Conservation (phyloP, 1,284 basidiomycete genomes). For the Puccinia triticina region DNA sequence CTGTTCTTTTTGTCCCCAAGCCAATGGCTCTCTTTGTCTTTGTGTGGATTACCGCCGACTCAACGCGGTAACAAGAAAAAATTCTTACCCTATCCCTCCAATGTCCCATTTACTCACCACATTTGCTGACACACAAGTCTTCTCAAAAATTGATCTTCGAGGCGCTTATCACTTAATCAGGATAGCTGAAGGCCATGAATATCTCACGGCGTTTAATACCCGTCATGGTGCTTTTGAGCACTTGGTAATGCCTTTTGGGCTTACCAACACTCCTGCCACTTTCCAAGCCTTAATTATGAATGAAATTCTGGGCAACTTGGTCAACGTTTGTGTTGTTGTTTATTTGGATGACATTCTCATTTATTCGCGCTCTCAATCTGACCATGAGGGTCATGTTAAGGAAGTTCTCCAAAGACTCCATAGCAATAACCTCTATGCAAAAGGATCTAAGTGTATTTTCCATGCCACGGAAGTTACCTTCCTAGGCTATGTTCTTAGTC, state of each 20-base stretch:
- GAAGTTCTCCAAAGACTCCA: background rate
- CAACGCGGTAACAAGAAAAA: background rate
- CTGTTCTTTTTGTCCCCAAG: too few relatives aligned
- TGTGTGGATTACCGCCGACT: background rate
- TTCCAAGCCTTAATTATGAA: conserved; percentile 4
- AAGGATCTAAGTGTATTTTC: background rate
- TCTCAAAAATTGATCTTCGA: background rate
- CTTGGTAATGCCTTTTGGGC: background rate
- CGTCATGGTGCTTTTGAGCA: background rate
- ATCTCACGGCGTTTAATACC: background rate
- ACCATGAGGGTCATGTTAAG: background rate
- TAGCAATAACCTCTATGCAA: too few relatives aligned
- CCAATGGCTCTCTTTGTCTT: too few relatives aligned
- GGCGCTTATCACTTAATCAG: background rate
- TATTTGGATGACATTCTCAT: conserved; percentile 12
- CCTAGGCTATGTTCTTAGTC: too few relatives aligned
- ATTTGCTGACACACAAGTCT: background rate
- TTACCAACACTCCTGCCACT: background rate
- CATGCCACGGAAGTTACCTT: too few relatives aligned
- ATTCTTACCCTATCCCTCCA: background rate
- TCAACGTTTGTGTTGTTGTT: background rate
- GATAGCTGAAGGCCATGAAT: conserved; percentile 3
- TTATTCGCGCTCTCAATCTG: background rate
- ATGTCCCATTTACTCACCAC: conserved; percentile 3
- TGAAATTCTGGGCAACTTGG: background rate